A percentile compares a stretch with the other conserved stretches of the same genome.
Conservation (phyloP, 129 eudicot genomes). For the Artemisia argyi region DNA sequence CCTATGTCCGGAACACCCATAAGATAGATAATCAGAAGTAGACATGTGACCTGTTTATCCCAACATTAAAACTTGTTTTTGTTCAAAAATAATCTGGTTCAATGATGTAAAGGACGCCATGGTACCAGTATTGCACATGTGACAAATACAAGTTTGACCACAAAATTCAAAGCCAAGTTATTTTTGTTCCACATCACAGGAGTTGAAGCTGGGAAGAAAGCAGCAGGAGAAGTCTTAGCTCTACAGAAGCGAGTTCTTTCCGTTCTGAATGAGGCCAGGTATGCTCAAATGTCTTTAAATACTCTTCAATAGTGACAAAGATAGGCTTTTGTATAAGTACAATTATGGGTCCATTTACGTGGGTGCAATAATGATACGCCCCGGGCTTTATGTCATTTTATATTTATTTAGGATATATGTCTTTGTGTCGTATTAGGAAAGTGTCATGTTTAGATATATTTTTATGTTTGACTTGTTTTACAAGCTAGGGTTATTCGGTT, state of each 20-base stretch:
- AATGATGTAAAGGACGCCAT: background rate
- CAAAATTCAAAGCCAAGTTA: background rate
- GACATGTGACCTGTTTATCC: too few species aligned
- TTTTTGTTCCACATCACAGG: conserved; percentile 47
- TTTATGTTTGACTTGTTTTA: too few species aligned
- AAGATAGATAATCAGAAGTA: too few species aligned
- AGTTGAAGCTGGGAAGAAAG: conserved; percentile 98
- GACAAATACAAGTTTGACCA: conserved; percentile 20
- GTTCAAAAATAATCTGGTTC: background rate
- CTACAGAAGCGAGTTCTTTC: conserved; percentile 91
- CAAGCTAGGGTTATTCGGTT: too few species aligned
- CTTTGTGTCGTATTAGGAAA: too few species aligned
- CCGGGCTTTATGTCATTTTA: too few species aligned
- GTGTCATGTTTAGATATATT: too few species aligned
- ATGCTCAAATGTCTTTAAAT: conserved; percentile 8
- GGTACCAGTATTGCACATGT: background rate
- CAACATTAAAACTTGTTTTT: too few species aligned
- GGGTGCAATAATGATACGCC: too few species aligned
- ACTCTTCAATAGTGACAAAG: background rate
- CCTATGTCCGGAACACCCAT: too few species aligned
- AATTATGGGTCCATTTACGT: background rate
- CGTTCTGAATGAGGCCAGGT: conserved; percentile 95
- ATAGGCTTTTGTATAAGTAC: background rate
- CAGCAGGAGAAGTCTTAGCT: conserved; percentile 97
- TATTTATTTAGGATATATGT: too few species aligned